Evolutionary conservation across 306 rosid genomes (phyloP).

Genomic region (Quercus parvula): DNA sequence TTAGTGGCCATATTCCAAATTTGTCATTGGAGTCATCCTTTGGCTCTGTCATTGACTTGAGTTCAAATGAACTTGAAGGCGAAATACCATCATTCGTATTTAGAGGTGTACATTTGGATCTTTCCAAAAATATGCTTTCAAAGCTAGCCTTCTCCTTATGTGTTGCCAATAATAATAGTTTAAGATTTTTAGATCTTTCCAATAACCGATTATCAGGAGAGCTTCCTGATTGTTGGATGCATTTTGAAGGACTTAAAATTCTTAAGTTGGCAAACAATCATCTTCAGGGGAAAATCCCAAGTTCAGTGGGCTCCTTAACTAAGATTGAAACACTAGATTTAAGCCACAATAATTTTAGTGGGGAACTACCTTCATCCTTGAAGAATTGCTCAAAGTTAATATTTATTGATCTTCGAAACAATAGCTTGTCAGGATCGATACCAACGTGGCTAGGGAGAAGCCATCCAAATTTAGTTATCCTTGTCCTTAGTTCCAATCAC

Average conservation of each 20-base stretch:
- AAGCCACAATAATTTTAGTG: too few species aligned
- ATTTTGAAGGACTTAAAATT: too few species aligned
- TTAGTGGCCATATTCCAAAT: neutral
- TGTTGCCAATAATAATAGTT: rapidly evolving
- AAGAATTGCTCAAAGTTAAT: neutral
- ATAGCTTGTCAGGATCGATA: neutral
- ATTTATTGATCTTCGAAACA: neutral
- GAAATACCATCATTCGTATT: neutral
- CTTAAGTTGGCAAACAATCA: too few species aligned
- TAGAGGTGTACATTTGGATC: rapidly evolving
- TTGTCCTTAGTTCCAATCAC: neutral
- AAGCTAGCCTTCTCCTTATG: neutral
- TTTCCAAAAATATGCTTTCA: neutral
- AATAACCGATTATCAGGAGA: too few species aligned
- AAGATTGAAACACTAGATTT: too few species aligned
- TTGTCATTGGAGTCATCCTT: neutral
- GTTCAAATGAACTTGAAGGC: neutral
- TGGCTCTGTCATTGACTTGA: neutral
- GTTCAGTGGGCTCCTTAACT: too few species aligned
- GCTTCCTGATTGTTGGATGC: too few species aligned
- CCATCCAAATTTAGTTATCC: neutral
- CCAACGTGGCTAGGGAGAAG: too few species aligned
- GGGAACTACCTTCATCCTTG: neutral
- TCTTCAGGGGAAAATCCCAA: too few species aligned
- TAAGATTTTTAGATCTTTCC: neutral